Evolutionary conservation across 257 asterid species (phyloP).

Genomic region (Lycium barbarum): DNA sequence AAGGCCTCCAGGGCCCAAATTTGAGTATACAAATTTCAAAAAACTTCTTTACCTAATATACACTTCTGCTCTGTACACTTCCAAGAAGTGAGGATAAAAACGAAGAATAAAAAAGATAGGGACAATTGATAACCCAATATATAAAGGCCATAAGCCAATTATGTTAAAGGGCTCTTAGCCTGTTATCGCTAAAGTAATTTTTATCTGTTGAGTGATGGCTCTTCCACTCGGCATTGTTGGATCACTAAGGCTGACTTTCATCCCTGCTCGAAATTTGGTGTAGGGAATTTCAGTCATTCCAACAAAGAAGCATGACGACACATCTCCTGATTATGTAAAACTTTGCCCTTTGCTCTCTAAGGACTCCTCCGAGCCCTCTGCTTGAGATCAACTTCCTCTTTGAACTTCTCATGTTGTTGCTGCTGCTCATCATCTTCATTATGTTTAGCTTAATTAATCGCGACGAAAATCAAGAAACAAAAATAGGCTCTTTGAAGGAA

Average conservation of each 20-base stretch:
- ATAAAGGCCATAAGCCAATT: background rate
- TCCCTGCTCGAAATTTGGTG: no score
- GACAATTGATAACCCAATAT: background rate
- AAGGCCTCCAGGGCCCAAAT: background rate
- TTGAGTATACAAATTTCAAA: background rate
- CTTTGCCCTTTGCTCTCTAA: slow-evolving; percentile 75
- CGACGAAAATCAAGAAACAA: background rate
- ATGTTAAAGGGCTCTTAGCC: background rate
- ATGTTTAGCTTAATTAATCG: background rate
- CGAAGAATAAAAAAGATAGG: background rate
- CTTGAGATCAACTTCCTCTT: slow-evolving; percentile 65
- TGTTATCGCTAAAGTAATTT: no score
- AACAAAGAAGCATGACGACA: slow-evolving; percentile 90
- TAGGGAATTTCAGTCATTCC: slow-evolving; percentile 46
- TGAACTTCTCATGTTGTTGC: slow-evolving; percentile 48
- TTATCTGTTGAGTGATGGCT: no score
- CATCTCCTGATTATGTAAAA: slow-evolving; percentile 81
- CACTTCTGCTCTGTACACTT: background rate
- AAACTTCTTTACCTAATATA: background rate
- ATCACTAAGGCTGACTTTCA: no score
- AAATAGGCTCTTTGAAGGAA: background rate
- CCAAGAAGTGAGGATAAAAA: background rate
- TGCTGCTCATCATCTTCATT: slow-evolving; percentile 64
- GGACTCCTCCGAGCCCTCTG: slow-evolving; percentile 73
- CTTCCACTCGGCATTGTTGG: no score